Evolutionary conservation across 257 asterid genomes (phyloP).

Genomic region (Solanum megistacrolobum): DNA sequence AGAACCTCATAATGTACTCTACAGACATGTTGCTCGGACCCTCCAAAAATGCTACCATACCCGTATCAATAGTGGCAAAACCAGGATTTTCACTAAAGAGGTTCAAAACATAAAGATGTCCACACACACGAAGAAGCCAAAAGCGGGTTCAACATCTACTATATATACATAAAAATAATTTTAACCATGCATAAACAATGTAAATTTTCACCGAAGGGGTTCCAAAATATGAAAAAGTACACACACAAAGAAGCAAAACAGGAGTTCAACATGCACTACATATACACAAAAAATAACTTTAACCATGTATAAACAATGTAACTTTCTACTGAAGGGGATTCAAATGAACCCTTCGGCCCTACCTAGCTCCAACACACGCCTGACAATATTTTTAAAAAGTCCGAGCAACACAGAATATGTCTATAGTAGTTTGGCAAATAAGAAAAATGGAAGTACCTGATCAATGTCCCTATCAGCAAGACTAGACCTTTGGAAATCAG

Average conservation of each 20-base stretch:
- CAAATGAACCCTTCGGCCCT: background rate
- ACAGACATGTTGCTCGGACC: background rate
- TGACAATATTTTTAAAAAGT: background rate
- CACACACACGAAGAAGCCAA: background rate
- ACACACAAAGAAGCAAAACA: background rate
- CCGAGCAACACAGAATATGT: background rate
- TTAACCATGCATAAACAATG: background rate
- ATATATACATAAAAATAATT: background rate
- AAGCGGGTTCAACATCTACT: background rate
- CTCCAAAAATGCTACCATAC: background rate
- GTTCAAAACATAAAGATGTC: background rate
- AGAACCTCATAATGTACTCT: background rate
- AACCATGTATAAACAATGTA: background rate
- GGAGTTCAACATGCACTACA: background rate
- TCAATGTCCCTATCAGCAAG: conserved; percentile 69
- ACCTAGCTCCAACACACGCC: background rate
- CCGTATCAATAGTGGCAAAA: background rate
- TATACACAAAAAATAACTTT: background rate
- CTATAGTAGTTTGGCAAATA: background rate
- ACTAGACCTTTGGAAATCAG: conserved; percentile 72
- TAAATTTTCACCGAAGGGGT: background rate
- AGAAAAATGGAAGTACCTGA: conserved; percentile 40
- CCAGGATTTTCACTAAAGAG: background rate
- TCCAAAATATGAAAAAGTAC: background rate
- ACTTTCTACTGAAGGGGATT: background rate